Evolutionary conservation across 345 rosid genomes (phyloP), one percentile per base, ranked within the genome.

Genomic region (Kandelia obovata): DNA sequence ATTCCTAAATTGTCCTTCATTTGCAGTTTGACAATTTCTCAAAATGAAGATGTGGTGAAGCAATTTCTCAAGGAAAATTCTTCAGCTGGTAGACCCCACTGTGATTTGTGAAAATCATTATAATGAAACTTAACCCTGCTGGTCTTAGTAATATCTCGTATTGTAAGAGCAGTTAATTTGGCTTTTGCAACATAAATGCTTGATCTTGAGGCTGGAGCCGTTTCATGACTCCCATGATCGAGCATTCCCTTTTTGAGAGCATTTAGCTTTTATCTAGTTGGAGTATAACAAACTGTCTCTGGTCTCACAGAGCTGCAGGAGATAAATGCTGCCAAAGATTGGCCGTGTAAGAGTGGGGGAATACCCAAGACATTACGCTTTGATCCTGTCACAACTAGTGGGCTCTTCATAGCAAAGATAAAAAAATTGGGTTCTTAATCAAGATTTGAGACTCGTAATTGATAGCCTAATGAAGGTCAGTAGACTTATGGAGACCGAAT

Each of bases 11-110:
- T 31, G 25, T 59, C 64, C 71, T 63, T 63, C 67, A 16, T 75
- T 68, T 30, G 59, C 82, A 91, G 99, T 75, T 82, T 95, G 85
- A 95, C 99, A 21, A 79, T 83, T 78, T 88, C 92, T 64, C 99
- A 95, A 80, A 92, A 95, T 70, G 99, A 95, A 79, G 93, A 89
- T 73, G 88, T 92, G 67, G 85, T 94, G 49, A 87, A 84, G 70
- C 78, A 74, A 71, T 91, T 94, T 73, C 87, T 91, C 64, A 77
- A 80, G 65, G 86, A 88, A 73, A 86, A 83, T 75, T 49, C 80
- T 51, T 75, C 86, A 71, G 97, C 93, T 74, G 96, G 98, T 91
- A 78, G 39, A 81, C 7, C 49, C 26, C 2, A 17, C 49, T n/a
- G 11, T 64, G 55, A 34, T 64, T 2, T 35, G 21, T 35, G 21